Evolutionary conservation across 176 grass and related monocot species (phyloP).

Genomic region (Zoysia japonica): DNA sequence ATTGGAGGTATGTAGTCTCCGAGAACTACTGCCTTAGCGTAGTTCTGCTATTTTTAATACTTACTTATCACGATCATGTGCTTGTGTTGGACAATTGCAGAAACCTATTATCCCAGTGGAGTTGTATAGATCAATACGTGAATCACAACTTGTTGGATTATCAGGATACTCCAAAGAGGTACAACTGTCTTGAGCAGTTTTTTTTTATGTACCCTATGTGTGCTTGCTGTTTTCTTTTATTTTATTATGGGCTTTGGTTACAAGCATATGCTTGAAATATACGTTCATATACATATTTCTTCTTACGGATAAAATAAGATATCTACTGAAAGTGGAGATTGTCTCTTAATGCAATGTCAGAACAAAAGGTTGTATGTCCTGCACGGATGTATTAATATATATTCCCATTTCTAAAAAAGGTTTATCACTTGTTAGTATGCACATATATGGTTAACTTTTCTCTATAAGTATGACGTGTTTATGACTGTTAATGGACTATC

Average conservation of each 20-base stretch:
- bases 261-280: background rate
- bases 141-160: conserved; percentile 71
- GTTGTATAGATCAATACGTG: conserved; percentile 71
- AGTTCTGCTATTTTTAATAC: background rate
- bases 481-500: background rate
- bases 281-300: background rate
- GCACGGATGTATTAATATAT: background rate
- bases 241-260: background rate
- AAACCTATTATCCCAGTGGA: conserved; percentile 73
- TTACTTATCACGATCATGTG: conserved; percentile 23
- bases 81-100: conserved; percentile 50
- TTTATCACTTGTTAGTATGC: background rate
- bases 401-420: too few species aligned
- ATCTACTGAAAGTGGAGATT: background rate
- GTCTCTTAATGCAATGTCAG: conserved; percentile 3
- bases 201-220: background rate
- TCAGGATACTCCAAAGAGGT: conserved; percentile 77
- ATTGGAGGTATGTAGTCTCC: conserved; percentile 59
- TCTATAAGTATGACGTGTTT: too few species aligned
- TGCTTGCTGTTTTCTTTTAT: background rate
- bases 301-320: conserved; percentile 13
- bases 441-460: background rate
- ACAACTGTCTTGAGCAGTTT: conserved; percentile 26
- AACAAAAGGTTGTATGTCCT: background rate
- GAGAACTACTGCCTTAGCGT: background rate